These are phyloP conservation scores for Rosa rugosa DNA, from an alignment of 306 rosid genomes.

Conservation along the genomic window DNA sequence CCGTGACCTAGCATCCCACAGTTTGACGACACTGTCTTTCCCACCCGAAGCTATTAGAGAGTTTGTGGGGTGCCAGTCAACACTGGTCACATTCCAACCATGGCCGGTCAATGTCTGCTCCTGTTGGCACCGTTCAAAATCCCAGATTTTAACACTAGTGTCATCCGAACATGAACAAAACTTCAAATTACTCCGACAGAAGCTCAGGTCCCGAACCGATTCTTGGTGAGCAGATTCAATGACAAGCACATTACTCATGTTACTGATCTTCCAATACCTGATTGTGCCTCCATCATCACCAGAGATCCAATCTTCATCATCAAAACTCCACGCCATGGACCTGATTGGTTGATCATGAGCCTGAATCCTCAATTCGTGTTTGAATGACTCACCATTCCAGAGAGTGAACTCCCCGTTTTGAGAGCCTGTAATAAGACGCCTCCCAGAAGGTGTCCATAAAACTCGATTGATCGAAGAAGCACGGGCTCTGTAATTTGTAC, in stretches of 20 bases:
- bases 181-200: constrained; percentile 91
- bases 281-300: constrained; percentile 98
- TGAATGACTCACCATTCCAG: too few species aligned
- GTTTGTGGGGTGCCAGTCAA: constrained; percentile 97
- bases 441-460: too few species aligned
- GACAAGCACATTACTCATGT: constrained; percentile 93
- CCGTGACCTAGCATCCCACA: constrained; percentile 91
- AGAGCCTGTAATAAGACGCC: too few species aligned
- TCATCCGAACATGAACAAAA: constrained; percentile 98
- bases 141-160: constrained; percentile 93
- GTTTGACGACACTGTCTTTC: constrained; percentile 90
- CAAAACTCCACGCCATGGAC: constrained; percentile 75
- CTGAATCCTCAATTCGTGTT: too few species aligned
- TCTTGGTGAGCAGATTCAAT: constrained; percentile 94
- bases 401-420: too few species aligned
- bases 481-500: too few species aligned
- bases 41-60: constrained; percentile 95
- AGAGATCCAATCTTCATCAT: constrained; percentile 97
- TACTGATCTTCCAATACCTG: constrained; percentile 98
- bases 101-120: constrained; percentile 92
- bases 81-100: constrained; percentile 99
- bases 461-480: too few species aligned
- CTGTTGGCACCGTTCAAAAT: constrained; percentile 90
- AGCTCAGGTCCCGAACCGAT: constrained; percentile 93
- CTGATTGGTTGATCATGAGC: too few species aligned